These are phyloP conservation scores for Malus sylvestris DNA, from an alignment of 306 rosid genomes.

Conservation along the genomic window DNA sequence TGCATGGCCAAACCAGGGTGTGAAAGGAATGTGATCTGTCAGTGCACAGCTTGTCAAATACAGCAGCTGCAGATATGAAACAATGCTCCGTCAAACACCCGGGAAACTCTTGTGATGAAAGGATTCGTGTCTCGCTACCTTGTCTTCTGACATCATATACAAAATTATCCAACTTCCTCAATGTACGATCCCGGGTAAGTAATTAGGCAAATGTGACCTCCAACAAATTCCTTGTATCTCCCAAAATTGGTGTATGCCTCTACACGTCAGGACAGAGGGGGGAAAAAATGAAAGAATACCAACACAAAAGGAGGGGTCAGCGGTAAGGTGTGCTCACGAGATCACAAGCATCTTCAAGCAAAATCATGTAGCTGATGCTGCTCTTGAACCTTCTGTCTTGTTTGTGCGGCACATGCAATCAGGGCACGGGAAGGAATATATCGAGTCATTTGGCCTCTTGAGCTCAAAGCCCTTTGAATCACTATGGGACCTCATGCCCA, in stretches of 20 bases:
- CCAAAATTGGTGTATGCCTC: conserved; percentile 44
- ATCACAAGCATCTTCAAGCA: conserved; percentile 23
- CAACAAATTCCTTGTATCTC: conserved; percentile 43
- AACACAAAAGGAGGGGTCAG: conserved; percentile 37
- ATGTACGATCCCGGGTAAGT: conserved; percentile 34
- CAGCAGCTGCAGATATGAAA: conserved; percentile 32
- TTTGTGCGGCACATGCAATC: conserved; percentile 88
- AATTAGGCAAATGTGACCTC: conserved; percentile 44
- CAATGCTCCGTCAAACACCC: conserved; percentile 25
- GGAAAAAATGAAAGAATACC: conserved; percentile 59
- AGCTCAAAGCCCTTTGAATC: conserved; percentile 90
- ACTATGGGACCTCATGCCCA: conserved; percentile 73
- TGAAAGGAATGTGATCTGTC: conserved; percentile 13
- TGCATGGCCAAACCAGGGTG: conserved; percentile 15
- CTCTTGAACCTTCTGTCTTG: conserved; percentile 52
- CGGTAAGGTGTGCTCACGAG: conserved; percentile 43
- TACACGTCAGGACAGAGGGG: conserved; percentile 26
- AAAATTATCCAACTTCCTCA: conserved; percentile 37
- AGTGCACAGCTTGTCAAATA: conserved; percentile 34
- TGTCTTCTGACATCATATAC: conserved; percentile 31
- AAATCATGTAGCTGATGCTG: conserved; percentile 48
- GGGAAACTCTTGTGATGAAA: conserved; percentile 28
- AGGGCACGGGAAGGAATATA: conserved; percentile 95
- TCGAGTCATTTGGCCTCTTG: conserved; percentile 82
- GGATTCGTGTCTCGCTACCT: conserved; percentile 19